Conservation (phyloP, 2,329 filamentous ascomycete genomes). For the Spiromastix sp. region DNA sequence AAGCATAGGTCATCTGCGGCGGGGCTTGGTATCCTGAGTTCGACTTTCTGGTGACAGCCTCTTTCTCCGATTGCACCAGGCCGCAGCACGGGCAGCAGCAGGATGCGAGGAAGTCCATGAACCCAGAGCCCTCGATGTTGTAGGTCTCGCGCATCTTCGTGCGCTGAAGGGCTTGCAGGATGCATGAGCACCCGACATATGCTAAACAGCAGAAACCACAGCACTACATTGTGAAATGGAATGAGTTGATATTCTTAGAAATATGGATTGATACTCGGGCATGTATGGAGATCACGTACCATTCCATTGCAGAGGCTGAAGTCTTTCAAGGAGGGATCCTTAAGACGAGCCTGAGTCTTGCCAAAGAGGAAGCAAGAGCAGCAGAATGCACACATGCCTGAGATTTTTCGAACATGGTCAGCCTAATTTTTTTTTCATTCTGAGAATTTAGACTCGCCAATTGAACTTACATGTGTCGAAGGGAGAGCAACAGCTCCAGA, state of each 20-base stretch:
- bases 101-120: constrained; percentile 41
- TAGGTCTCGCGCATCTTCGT: constrained; percentile 43
- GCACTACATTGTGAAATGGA: constrained; percentile 19
- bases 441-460: not conserved
- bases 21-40: constrained; percentile 18
- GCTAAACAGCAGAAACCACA: constrained; percentile 22
- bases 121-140: constrained; percentile 41
- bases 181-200: constrained; percentile 23
- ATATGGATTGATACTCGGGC: not conserved
- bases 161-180: constrained; percentile 44
- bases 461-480: constrained; percentile 20
- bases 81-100: constrained; percentile 49
- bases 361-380: constrained; percentile 24
- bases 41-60: constrained; percentile 24
- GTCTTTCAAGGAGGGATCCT: constrained; percentile 20
- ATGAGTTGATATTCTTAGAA: not conserved
- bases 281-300: constrained; percentile 16
- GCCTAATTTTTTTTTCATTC: not conserved
- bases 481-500: constrained; percentile 25
- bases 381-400: constrained; percentile 20
- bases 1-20: constrained; percentile 17
- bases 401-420: not conserved
- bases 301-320: constrained; percentile 19
- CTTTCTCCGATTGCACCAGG: constrained; percentile 50
- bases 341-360: constrained; percentile 20